Base-by-base conservation (phyloP, 768 basidiomycete genomes). In the Hysterangium stoloniferum region DNA sequence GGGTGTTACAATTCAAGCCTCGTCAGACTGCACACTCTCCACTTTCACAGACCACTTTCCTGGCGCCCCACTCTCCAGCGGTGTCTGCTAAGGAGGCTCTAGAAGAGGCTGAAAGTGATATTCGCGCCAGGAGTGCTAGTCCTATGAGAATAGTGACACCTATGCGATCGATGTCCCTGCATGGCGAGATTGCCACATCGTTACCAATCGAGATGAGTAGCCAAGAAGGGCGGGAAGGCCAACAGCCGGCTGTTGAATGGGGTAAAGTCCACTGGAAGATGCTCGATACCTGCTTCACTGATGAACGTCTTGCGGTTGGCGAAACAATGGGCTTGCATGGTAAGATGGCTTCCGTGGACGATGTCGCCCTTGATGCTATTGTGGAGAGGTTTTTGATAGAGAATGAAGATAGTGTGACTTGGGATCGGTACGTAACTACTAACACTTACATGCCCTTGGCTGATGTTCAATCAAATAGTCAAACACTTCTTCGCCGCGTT, bases 211-310 rank as follows among this genome's bases (percentile, higher is more conserved):
- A 6, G 3, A 11, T 45, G 44, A 31, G 22, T 45, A 27, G 33
- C 33, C 9, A 34, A 9, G 9, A 17, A 17, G 33, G 33, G 17
- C 33, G 11, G 9, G 11, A 34, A 34, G 9, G 11, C 33, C 6
- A 17, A 45, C 44, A 11, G 29, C 8, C 15, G 33, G 57, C 56
- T 66, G 27, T n/a, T 12, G 67, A 64, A 34, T 93, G 89, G 89
- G 71, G 73, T 3, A 84, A 82, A 59, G 76, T 77, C 19, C 84
- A 90, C 45, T 93, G 89, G 89, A 89, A 84, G 62, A 60, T 71
- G 42, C 70, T 93, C 43, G 89, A 92, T 63, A 77, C 76, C 20
- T 87, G 85, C 58, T 83, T 90, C 55, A 82, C 84, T 9, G 83
- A 86, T 47, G 79, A 83, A 61, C 70, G 84, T 28, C 63, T 84